phyloP scores from a whole-genome alignment of 768 basidiomycete genomes.

The Naganishia friedmannii region DNA sequence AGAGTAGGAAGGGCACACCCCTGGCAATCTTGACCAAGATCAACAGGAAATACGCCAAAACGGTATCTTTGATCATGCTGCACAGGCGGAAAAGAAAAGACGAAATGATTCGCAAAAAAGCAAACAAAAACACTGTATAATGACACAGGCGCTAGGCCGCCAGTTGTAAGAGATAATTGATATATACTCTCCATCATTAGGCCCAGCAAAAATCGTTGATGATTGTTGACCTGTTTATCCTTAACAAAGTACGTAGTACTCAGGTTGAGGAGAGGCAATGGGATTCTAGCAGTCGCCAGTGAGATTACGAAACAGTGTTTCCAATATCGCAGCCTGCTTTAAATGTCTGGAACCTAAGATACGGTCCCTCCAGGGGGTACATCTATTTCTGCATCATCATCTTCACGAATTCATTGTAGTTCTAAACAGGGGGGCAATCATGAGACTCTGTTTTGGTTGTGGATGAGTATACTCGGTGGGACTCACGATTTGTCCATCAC shows the following conservation, averaged over 20 bases:
- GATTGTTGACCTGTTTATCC: too few species aligned
- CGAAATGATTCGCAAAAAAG: constrained; percentile 6
- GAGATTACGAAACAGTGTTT: too few species aligned
- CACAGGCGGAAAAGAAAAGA: constrained; percentile 41
- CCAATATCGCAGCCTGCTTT: too few species aligned
- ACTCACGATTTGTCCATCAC: constrained; percentile 68
- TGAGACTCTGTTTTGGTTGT: not conserved
- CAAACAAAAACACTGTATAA: not conserved
- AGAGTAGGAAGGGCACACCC: constrained; percentile 31
- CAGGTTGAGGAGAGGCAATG: too few species aligned
- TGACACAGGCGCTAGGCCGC: not conserved
- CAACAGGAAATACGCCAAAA: constrained; percentile 41
- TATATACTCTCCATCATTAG: not conserved
- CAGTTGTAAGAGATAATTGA: not conserved
- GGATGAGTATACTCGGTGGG: not conserved
- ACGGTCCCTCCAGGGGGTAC: not conserved
- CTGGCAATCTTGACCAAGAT: constrained; percentile 39
- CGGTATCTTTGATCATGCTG: constrained; percentile 45
- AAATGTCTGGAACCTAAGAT: too few species aligned
- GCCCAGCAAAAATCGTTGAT: not conserved
- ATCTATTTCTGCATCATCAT: constrained; percentile 36
- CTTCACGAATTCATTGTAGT: constrained; percentile 34
- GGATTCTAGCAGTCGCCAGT: too few species aligned
- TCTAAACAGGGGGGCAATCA: not conserved
- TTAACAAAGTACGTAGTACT: too few species aligned